Evolutionary conservation across 352 stramenopile genomes (phyloP).

Genomic region (Pythium biforme): DNA sequence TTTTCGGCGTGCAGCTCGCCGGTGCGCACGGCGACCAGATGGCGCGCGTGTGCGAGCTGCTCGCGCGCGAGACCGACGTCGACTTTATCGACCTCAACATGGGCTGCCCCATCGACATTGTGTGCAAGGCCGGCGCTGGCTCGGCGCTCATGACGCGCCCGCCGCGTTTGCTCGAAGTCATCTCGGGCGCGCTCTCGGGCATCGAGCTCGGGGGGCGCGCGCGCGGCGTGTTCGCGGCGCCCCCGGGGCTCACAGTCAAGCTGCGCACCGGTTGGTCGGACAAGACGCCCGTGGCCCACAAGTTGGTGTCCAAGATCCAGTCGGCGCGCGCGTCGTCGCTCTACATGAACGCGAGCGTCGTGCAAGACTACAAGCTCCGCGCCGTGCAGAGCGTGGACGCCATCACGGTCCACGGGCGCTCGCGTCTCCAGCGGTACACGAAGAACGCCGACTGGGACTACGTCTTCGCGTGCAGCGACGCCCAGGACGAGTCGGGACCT

Average conservation of each 20-base stretch:
- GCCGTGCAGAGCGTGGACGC: slow-evolving; percentile 66
- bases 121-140: slow-evolving; percentile 86
- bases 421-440: slow-evolving; percentile 96
- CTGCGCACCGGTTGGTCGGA: slow-evolving; percentile 98
- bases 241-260: slow-evolving; percentile 95
- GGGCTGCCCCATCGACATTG: slow-evolving; percentile 98
- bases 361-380: slow-evolving; percentile 72
- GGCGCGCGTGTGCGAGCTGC: slow-evolving; percentile 90
- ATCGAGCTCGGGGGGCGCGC: slow-evolving; percentile 64
- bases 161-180: slow-evolving; percentile 86
- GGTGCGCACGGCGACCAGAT: slow-evolving; percentile 93
- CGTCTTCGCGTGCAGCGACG: slow-evolving; percentile 89
- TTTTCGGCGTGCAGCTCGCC: slow-evolving; percentile 98
- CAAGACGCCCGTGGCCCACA: slow-evolving; percentile 93
- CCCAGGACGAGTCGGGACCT: slow-evolving; percentile 35
- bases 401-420: slow-evolving; percentile 95
- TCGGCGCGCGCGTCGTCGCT: slow-evolving; percentile 41
- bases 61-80: slow-evolving; percentile 91
- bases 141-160: slow-evolving; percentile 93
- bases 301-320: slow-evolving; percentile 92
- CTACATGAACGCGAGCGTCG: slow-evolving; percentile 80
- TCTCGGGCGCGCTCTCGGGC: slow-evolving; percentile 86
- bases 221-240: slow-evolving; percentile 23
- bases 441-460: slow-evolving; percentile 99
- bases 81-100: slow-evolving; percentile 99